Evolutionary conservation across 2,329 filamentous ascomycete species (phyloP).

Genomic region (Zelopaecilomyces penicillatus): DNA sequence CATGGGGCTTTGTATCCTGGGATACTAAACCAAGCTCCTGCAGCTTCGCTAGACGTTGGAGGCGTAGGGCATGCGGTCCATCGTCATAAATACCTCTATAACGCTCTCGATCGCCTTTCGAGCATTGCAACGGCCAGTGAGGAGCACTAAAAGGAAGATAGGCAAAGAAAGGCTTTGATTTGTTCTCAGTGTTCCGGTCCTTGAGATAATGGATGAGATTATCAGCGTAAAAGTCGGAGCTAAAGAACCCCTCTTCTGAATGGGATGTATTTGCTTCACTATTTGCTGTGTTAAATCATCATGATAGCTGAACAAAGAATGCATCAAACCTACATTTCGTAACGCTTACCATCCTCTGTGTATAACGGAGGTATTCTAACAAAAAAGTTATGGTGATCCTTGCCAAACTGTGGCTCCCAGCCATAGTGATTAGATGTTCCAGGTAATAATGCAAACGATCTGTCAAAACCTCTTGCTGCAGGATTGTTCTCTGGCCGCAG

Average conservation of each 20-base stretch:
- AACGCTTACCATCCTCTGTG: no score
- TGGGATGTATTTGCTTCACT: no score
- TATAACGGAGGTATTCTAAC: no score
- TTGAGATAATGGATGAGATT: slow-evolving; percentile 43
- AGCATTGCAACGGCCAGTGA: slow-evolving; percentile 56
- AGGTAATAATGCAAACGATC: slow-evolving; percentile 50
- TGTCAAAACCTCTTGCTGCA: slow-evolving; percentile 48
- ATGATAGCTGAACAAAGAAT: no score
- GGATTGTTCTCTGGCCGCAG: slow-evolving; percentile 49
- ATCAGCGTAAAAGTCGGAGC: slow-evolving; percentile 41
- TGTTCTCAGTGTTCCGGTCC: slow-evolving; percentile 34
- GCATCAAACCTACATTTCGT: no score
- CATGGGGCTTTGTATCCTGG: slow-evolving; percentile 41
- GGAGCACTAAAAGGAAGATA: slow-evolving; percentile 55
- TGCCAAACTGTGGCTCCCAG: neutral
- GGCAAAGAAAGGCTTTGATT: slow-evolving; percentile 44
- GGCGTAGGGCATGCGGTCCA: slow-evolving; percentile 48
- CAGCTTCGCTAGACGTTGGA: slow-evolving; percentile 43
- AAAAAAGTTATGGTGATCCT: no score
- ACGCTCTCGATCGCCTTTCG: slow-evolving; percentile 43
- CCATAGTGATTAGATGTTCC: slow-evolving; percentile 47
- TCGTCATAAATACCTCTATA: slow-evolving; percentile 54
- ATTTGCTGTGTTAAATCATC: no score
- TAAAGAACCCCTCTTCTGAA: no score
- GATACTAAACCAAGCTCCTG: slow-evolving; percentile 49